Percentiles rank a stretch among this genome's conserved stretches.
Evolutionary conservation across 257 asterid genomes (phyloP).

Genomic region (Lycium barbarum): DNA sequence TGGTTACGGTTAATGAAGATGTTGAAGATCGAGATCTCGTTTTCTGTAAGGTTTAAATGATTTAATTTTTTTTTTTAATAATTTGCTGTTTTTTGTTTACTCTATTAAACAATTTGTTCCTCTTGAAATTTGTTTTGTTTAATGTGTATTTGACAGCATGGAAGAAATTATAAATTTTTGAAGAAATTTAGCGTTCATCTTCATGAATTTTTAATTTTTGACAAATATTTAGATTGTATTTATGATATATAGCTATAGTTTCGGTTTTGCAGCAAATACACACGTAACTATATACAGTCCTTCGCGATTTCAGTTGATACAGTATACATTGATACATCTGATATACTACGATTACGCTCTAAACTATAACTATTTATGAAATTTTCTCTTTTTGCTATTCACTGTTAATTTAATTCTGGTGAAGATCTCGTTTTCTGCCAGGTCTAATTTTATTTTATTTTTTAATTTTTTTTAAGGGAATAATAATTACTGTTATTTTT

Average conservation of each 20-base stretch:
- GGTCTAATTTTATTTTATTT: neutral
- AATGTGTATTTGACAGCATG: constrained; percentile 23
- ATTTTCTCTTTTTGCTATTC: no score
- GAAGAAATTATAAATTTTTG: neutral
- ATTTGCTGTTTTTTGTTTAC: constrained; percentile 12
- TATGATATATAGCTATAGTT: no score
- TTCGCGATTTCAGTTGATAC: no score
- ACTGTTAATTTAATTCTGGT: no score
- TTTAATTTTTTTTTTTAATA: neutral
- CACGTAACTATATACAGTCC: no score
- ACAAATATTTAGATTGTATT: no score
- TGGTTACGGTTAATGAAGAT: constrained; percentile 45
- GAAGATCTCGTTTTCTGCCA: constrained; percentile 12
- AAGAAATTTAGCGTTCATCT: no score
- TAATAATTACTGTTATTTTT: neutral
- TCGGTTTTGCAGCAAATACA: no score
- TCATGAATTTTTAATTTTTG: no score
- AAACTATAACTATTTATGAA: no score
- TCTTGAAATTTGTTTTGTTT: neutral
- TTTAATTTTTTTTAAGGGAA: neutral
- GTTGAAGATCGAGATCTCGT: constrained; percentile 29
- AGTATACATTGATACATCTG: no score
- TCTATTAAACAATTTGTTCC: neutral
- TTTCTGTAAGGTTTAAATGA: constrained; percentile 14
- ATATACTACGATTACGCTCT: no score